These are phyloP conservation scores for Paramecium sexaurelia DNA, from an alignment of 73 alveolate species.

Conservation along the genomic window DNA sequence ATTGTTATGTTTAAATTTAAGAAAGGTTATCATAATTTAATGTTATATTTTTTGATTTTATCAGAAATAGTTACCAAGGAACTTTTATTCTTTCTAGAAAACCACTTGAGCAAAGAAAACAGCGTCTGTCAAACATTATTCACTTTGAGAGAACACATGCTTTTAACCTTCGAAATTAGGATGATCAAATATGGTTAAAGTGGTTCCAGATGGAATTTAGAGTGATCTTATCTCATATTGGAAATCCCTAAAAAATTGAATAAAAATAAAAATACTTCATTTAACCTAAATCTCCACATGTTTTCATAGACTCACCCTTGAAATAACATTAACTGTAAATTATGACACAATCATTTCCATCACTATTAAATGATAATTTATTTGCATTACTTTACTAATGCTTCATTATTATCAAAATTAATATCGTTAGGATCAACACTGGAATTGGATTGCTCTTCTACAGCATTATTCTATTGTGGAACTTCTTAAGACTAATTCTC, in stretches of 20 bases:
- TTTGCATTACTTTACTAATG: not conserved
- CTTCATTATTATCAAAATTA: not conserved
- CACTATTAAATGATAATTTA: not conserved
- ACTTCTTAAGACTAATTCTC: not conserved
- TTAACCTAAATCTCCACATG: slow-evolving; percentile 45
- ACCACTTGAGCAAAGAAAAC: slow-evolving; percentile 35
- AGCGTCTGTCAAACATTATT: slow-evolving; percentile 29
- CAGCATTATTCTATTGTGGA: not conserved
- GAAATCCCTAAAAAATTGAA: not conserved
- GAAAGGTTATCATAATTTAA: not conserved
- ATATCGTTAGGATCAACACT: not conserved
- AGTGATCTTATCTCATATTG: slow-evolving; percentile 39
- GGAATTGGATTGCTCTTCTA: not conserved
- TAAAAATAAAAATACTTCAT: not conserved
- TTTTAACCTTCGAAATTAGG: slow-evolving; percentile 49
- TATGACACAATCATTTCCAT: slow-evolving; percentile 4
- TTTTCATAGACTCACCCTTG: slow-evolving; percentile 25
- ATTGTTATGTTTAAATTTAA: not conserved
- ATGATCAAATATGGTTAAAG: slow-evolving; percentile 38
- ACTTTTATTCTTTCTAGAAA: not conserved
- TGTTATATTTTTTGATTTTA: not conserved
- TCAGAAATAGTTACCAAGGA: slow-evolving; percentile 41
- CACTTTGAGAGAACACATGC: slow-evolving; percentile 45
- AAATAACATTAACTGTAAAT: slow-evolving; percentile 12
- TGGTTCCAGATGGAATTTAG: slow-evolving; percentile 31